Percentiles rank a stretch among this genome's conserved stretches.
Evolutionary conservation across 768 basidiomycete species (phyloP).

Genomic region (Pleurotus citrinopileatus): DNA sequence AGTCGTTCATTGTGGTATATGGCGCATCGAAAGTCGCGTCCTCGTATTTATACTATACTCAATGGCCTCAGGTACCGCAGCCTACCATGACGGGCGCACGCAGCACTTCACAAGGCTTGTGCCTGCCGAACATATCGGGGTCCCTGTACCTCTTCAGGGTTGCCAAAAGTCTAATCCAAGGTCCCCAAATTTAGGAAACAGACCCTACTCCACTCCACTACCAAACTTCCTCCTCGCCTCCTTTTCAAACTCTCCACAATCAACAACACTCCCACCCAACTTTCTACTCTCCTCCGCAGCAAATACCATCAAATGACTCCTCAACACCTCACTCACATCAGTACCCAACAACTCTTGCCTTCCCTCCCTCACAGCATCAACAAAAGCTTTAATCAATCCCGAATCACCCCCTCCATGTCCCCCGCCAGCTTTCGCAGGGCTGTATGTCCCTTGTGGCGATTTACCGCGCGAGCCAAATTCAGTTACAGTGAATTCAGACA

Average conservation of each 20-base stretch:
- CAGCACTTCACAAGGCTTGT: too few relatives aligned
- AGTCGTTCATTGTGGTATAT: too few relatives aligned
- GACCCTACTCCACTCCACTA: too few relatives aligned
- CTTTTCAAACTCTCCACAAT: conserved; percentile 65
- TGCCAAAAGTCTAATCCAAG: too few relatives aligned
- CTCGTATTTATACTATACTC: too few relatives aligned
- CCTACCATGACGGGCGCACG: too few relatives aligned
- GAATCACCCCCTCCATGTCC: conserved; percentile 84
- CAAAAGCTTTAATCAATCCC: conserved; percentile 73
- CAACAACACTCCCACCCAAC: conserved; percentile 60
- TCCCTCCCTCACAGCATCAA: conserved; percentile 66
- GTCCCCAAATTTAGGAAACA: too few relatives aligned
- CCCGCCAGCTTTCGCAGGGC: conserved; percentile 57
- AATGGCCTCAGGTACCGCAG: background rate
- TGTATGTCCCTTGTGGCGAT: conserved; percentile 42
- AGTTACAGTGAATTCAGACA: conserved; percentile 69
- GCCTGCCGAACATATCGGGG: too few relatives aligned
- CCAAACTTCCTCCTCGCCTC: conserved; percentile 31
- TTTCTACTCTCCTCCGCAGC: conserved; percentile 79
- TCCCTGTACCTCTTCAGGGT: too few relatives aligned
- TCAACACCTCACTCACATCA: conserved; percentile 63
- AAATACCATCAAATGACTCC: conserved; percentile 82
- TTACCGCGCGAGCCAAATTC: conserved; percentile 52
- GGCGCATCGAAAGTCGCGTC: too few relatives aligned
- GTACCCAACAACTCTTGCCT: conserved; percentile 68